These are phyloP conservation scores for Phytophthora megakarya DNA, from an alignment of 352 stramenopile genomes.

Conservation along the genomic window DNA sequence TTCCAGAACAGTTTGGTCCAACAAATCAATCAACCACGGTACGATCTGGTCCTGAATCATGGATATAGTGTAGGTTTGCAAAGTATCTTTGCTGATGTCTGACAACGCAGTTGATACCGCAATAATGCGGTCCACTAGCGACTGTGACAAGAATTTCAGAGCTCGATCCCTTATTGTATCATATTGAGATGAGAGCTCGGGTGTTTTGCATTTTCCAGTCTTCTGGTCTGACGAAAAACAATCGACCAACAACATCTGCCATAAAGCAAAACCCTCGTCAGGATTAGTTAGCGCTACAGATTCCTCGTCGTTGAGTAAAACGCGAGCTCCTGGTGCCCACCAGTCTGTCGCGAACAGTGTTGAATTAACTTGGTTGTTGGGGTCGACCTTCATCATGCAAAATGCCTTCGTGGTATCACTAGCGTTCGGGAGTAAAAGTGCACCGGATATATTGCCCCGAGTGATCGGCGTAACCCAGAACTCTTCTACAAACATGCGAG, in stretches of 20 bases:
- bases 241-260: constrained; percentile 40
- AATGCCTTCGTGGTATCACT: constrained; percentile 30
- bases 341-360: constrained; percentile 21
- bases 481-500: constrained; percentile 55
- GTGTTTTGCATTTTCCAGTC: constrained; percentile 28
- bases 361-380: neutral
- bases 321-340: constrained; percentile 22
- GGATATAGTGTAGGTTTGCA: constrained; percentile 4
- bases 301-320: constrained; percentile 42
- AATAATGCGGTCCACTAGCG: constrained; percentile 12
- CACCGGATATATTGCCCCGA: constrained; percentile 6
- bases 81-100: constrained; percentile 2
- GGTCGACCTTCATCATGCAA: constrained; percentile 11
- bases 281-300: constrained; percentile 37
- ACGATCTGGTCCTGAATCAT: constrained; percentile 39
- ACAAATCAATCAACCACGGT: constrained; percentile 47
- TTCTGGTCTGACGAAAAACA: constrained; percentile 42
- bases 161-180: constrained; percentile 8
- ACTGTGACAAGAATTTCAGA: constrained; percentile 15
- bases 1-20: constrained; percentile 46
- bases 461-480: constrained; percentile 46
- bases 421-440: constrained; percentile 15
- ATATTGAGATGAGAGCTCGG: neutral
- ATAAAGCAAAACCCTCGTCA: constrained; percentile 43
- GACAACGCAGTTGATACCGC: constrained; percentile 10